phyloP scores from a whole-genome alignment of 768 basidiomycete genomes.

The Suillus placidus region DNA sequence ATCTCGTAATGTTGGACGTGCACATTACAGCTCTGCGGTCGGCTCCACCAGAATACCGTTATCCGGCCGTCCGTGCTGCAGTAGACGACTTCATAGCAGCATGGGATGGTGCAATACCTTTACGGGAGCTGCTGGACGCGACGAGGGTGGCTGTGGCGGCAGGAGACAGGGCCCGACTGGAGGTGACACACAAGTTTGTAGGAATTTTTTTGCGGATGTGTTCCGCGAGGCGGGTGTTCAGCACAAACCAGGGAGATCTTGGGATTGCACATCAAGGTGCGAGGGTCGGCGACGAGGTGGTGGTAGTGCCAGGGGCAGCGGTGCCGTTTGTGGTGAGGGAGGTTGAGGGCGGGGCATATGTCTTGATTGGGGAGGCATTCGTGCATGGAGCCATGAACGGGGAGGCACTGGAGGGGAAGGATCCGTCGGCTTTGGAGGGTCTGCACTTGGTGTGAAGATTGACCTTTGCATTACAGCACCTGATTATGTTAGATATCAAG shows the following conservation, averaged over 20 bases:
- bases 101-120: not conserved
- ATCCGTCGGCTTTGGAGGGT: not conserved
- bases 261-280: not conserved
- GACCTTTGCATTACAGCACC: not conserved
- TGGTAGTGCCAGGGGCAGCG: constrained; percentile 8
- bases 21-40: not conserved
- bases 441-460: not conserved
- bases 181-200: not conserved
- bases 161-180: not conserved
- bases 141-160: not conserved
- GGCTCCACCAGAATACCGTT: not conserved
- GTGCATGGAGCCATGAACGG: constrained; percentile 15
- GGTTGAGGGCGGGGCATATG: constrained; percentile 13
- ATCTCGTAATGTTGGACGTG: not conserved
- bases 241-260: not conserved
- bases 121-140: not conserved
- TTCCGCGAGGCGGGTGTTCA: not conserved
- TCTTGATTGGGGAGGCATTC: constrained; percentile 14
- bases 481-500: not conserved
- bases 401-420: constrained; percentile 5
- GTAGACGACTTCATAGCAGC: not conserved
- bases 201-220: not conserved
- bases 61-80: not conserved
- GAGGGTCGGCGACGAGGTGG: constrained; percentile 10
- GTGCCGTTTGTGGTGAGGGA: constrained; percentile 15